Evolutionary conservation across 192 early-diverging fungal species (phyloP).

Genomic region (Thoreauomyces humboldtii): DNA sequence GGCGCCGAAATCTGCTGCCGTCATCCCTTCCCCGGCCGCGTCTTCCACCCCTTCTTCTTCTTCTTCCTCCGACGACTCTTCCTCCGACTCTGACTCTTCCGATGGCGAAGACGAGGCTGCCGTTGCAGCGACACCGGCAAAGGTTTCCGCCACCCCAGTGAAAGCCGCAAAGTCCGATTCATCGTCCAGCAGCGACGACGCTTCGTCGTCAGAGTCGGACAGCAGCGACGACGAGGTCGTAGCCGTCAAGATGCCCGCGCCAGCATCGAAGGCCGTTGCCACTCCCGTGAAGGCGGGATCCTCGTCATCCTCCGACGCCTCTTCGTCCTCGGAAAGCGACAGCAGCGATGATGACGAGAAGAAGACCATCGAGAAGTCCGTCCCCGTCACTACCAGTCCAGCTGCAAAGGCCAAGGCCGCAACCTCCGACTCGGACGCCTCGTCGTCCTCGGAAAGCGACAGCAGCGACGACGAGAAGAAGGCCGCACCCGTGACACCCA

Average conservation of each 20-base stretch:
- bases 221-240: constrained; percentile 21
- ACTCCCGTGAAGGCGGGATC: constrained; percentile 9
- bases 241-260: too few relatives aligned
- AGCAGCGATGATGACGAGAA: constrained; percentile 29
- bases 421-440: constrained; percentile 5
- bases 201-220: constrained; percentile 54
- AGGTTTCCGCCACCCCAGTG: neutral
- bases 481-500: constrained; percentile 19
- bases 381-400: neutral
- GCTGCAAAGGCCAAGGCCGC: constrained; percentile 14
- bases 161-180: neutral
- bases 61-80: constrained; percentile 11
- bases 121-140: neutral
- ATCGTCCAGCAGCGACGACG: constrained; percentile 4
- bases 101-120: constrained; percentile 14
- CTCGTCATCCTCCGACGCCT: constrained; percentile 3
- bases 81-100: constrained; percentile 27
- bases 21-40: neutral
- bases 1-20: neutral
- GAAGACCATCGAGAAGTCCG: constrained; percentile 1
- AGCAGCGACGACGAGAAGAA: constrained; percentile 23
- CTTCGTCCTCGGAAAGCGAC: constrained; percentile 19
- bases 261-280: constrained; percentile 5
- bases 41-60: neutral
- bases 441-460: constrained; percentile 11